Evolutionary conservation across 495 filamentous ascomycete species (phyloP).

Genomic region (Penicillium daleae): DNA sequence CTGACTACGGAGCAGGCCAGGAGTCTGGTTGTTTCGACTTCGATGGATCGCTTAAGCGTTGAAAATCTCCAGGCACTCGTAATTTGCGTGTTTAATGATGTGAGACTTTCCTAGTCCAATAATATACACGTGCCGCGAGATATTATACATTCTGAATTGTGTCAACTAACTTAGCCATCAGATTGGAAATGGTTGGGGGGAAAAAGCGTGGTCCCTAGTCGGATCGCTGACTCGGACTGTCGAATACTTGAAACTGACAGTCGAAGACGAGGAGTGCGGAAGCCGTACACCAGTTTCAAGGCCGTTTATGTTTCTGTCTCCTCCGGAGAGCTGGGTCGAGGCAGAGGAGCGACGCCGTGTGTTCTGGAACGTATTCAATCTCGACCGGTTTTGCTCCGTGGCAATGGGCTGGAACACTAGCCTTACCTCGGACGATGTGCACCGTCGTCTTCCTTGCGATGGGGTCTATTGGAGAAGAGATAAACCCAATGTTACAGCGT

Average conservation of each 20-base stretch:
- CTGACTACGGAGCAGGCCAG: slow-evolving; percentile 7
- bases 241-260: slow-evolving; percentile 38
- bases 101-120: neutral
- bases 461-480: neutral
- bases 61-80: slow-evolving; percentile 41
- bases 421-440: slow-evolving; percentile 29
- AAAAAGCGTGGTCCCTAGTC: slow-evolving; percentile 40
- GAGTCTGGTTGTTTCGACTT: slow-evolving; percentile 31
- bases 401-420: slow-evolving; percentile 37
- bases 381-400: slow-evolving; percentile 37
- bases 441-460: slow-evolving; percentile 19
- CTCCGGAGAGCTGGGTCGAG: slow-evolving; percentile 43
- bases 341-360: slow-evolving; percentile 53
- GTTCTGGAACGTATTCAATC: slow-evolving; percentile 55
- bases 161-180: slow-evolving; percentile 3
- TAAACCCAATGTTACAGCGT: slow-evolving; percentile 35
- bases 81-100: slow-evolving; percentile 36
- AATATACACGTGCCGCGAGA: neutral
- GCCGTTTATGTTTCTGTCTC: slow-evolving; percentile 18
- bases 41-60: slow-evolving; percentile 38
- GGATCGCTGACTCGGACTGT: slow-evolving; percentile 42
- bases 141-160: neutral
- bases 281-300: slow-evolving; percentile 8
- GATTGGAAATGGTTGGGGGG: slow-evolving; percentile 33
- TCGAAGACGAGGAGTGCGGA: slow-evolving; percentile 30